Evolutionary conservation across 2,329 filamentous ascomycete species (phyloP), one percentile per base, ranked within the genome.

Genomic region (Phaeosphaeria sp.): DNA sequence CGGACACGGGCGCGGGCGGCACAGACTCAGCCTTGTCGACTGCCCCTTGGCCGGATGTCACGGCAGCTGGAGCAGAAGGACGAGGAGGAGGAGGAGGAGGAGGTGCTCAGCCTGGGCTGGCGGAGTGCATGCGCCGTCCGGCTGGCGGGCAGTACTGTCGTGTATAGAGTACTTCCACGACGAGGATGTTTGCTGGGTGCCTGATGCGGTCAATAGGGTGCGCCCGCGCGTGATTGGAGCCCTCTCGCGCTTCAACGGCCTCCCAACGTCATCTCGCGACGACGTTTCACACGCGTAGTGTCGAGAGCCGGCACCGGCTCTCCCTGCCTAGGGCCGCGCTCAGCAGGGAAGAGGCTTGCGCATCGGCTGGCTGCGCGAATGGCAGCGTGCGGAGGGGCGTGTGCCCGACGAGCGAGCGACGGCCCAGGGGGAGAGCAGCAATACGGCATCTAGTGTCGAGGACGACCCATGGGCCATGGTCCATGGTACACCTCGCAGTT

Each of bases 181-280:
- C 50, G 48, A 58, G 17, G 49, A 27, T 27, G 46, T 33, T 50
- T 50, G 41, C 50, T 63, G 55, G 58, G 43, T 48, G 56, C 61
- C 58, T 64, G 59, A 60, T 56, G 59, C 53, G 58, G 58, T 25
- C 55, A 46, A 61, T 52, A 56, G 58, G 56, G 59, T n/a, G 36
- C 11, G 15, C 36, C 15, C 5, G 36, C 15, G 55, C 44, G 27
- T 64, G 59, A 62, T 60, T 62, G 59, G 57, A 47, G 59, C 55
- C 55, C 33, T 20, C 25, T 17, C 54, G 52, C 36, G 39, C 46
- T 52, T 42, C 59, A 55, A 58, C 61, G 63, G 63, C 43, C 18
- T 25, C 56, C 48, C 54, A 62, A 66, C 63, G 63, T 66, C 63
- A 66, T 66, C 52, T 58, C 50, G 39, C 46, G 56, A 50, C 36